Evolutionary conservation across 768 basidiomycete species (phyloP), one percentile per base, ranked within the genome.

Genomic region (Phlegmacium glaucopus): DNA sequence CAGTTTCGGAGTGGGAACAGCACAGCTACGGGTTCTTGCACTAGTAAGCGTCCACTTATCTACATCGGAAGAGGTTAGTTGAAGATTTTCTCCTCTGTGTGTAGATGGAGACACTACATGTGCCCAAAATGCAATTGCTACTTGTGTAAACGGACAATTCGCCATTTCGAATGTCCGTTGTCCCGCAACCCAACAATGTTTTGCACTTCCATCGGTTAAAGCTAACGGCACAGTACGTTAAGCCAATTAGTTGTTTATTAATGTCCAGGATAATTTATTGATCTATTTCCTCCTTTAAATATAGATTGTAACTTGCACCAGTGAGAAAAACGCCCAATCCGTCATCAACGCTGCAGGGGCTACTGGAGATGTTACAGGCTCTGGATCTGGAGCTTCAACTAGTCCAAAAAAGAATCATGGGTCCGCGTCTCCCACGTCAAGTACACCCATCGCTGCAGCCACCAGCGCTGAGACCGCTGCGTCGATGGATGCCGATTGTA

Each of bases 271-370:
- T 22, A 22, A 22, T 22, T 22, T 22, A 22, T 22, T 22, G 22
- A 22, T 3, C 22, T 5, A 22, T 22, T 22, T 22, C 5, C 22
- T 22, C 22, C 22, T 22, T 22, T 22, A 3, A 3, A 22, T 3
- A 22, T 22, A 82, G 79, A 59, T 61, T 27, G 49, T 83, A n/a
- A 63, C 68, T 1, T 85, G 82, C 63, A 79, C 79, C 4, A 78
- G 73, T 52, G 60, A 72, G 51, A 62, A 61, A n/a, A 74, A 68
- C 22, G 82, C 77, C 0, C 52, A 68, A 4, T 66, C 73, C 1
- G 54, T 75, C 8, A 76, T 84, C 49, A 46, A 66, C 9, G 69
- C 76, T 2, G 67, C 74, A 26, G 80, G 80, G 11, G 75, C 70
- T 2, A 61, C 61, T 12, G 75, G 74, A 9, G 74, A 71, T 5